These are phyloP conservation scores for Syzygium malaccense DNA, from an alignment of 441 rosid genomes.

Conservation along the genomic window DNA sequence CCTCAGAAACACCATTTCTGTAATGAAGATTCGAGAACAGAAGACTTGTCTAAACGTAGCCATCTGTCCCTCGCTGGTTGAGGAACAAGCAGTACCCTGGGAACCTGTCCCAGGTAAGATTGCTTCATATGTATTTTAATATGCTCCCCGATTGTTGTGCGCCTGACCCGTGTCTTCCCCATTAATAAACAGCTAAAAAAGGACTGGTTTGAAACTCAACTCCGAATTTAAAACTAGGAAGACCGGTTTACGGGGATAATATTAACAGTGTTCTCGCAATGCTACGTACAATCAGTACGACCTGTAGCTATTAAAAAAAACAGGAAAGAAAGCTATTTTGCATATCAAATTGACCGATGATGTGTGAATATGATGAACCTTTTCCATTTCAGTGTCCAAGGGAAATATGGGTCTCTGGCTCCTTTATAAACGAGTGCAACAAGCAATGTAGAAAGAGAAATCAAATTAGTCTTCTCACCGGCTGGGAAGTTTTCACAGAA, in stretches of 20 bases:
- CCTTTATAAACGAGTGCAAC: neutral
- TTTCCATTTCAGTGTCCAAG: neutral
- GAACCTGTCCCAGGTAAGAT: neutral
- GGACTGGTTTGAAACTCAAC: neutral
- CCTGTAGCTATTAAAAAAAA: neutral
- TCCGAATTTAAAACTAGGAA: neutral
- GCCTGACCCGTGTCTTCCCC: neutral
- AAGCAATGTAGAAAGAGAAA: neutral
- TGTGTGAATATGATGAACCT: neutral
- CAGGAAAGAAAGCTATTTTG: neutral
- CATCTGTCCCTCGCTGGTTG: neutral
- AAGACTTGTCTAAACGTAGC: neutral
- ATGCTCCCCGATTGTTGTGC: neutral
- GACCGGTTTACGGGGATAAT: neutral
- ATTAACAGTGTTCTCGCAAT: neutral
- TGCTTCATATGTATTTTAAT: neutral
- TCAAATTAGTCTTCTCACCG: neutral
- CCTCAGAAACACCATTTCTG: neutral
- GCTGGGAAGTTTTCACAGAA: neutral
- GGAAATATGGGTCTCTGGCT: neutral
- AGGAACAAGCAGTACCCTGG: neutral
- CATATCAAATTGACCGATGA: neutral
- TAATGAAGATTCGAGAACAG: neutral
- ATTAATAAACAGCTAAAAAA: neutral
- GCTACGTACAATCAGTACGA: neutral